Evolutionary conservation across 352 stramenopile species (phyloP), one percentile per base, ranked within the genome.

Genomic region (Globisporangium camurandrum): DNA sequence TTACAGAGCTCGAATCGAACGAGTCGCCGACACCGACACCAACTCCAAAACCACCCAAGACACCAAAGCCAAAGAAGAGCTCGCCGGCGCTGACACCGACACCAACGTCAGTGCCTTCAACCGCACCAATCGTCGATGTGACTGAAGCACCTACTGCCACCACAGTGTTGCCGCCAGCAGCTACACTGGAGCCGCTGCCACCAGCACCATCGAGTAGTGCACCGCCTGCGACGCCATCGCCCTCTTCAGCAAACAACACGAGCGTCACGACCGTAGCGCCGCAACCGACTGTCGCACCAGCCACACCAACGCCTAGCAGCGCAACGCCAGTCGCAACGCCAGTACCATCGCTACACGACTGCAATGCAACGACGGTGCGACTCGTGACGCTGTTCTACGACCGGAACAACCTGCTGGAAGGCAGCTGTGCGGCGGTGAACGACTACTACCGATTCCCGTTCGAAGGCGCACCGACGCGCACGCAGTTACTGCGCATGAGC

Each of bases 401-500:
- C 20, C 56, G 48, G 39, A 66, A 66, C 48, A 51, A 59, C 28
- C 23, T 50, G 19, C 28, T 62, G 12, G 45, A 59, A n/a, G 49
- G 54, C 22, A 55, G 58, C 4, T 66, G 59, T 27, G 23, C 54
- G 17, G 22, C 44, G 1, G 54, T 26, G 19, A 61, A 51, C 40
- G 42, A 42, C 26, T 51, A 51, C 44, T 62, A 62, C 40, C 47
- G 49, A n/a, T 66, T 62, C 33, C 59, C 59, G 23, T 62, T 62
- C 31, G 54, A 57, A n/a, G 49, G 54, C n/a, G 26, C 16, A 10
- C 59, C 59, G 30, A 49, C 58, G 14, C 46, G 30, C 20, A 31
- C 46, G 19, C 53, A 66, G 46, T 46, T 62, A 7, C 44, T 53
- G 20, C 52, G 31, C 8, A 61, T 64, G 52, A 46, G 45, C 23